Evolutionary conservation across 192 early-diverging fungal species (phyloP).

Genomic region (Backusella circina): DNA sequence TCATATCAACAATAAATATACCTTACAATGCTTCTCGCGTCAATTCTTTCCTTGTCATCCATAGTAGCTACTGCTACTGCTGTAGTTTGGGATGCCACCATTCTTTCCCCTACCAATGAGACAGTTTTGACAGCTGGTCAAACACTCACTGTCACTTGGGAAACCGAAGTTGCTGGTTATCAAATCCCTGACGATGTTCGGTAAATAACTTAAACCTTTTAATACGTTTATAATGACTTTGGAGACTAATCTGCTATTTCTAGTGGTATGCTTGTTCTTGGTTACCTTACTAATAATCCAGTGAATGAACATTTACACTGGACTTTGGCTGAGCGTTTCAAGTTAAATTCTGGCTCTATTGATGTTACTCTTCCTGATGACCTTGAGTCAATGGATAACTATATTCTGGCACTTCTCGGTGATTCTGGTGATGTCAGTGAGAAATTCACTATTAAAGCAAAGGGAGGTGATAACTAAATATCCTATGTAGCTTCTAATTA

Average conservation of each 20-base stretch:
- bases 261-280: slow-evolving; percentile 15
- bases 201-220: not conserved
- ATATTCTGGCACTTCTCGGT: slow-evolving; percentile 13
- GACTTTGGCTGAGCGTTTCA: slow-evolving; percentile 9
- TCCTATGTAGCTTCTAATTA: not conserved
- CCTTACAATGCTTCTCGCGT: not conserved
- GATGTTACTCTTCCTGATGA: slow-evolving; percentile 5
- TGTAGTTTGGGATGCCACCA: slow-evolving; percentile 4
- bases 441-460: slow-evolving; percentile 13
- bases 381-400: not conserved
- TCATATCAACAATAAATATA: not conserved
- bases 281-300: slow-evolving; percentile 3
- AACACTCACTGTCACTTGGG: slow-evolving; percentile 11
- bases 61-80: not conserved
- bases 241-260: not conserved
- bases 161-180: not conserved
- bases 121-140: slow-evolving; percentile 7
- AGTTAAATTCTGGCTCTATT: slow-evolving; percentile 6
- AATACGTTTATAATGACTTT: not conserved
- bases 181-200: slow-evolving; percentile 4
- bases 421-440: slow-evolving; percentile 16
- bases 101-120: not conserved
- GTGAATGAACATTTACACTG: slow-evolving; percentile 21
- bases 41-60: not conserved
- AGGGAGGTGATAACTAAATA: not conserved